phyloP scores from a whole-genome alignment of 768 basidiomycete genomes.

The Termitomyces eurrhizus region DNA sequence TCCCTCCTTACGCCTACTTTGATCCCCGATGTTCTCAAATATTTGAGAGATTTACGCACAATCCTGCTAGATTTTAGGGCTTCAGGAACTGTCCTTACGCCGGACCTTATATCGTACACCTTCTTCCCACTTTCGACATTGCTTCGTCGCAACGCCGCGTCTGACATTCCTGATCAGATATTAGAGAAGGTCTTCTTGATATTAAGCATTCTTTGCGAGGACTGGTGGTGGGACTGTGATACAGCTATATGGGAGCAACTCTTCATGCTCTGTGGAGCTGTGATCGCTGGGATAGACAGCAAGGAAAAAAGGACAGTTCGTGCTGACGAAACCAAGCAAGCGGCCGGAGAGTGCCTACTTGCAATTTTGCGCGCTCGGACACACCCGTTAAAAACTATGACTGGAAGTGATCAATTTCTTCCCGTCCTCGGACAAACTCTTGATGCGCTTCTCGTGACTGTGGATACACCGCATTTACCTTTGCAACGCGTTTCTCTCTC shows the following conservation, averaged over 20 bases:
- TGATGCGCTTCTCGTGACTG: conserved; percentile 60
- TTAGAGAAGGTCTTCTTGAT: conserved; percentile 68
- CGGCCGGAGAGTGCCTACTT: conserved; percentile 65
- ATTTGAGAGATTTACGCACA: conserved; percentile 52
- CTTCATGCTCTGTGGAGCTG: conserved; percentile 68
- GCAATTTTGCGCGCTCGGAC: conserved; percentile 55
- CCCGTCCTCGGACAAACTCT: conserved; percentile 84
- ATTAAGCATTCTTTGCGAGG: conserved; percentile 54
- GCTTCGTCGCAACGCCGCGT: conserved; percentile 68
- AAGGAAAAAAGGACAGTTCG: conserved; percentile 66
- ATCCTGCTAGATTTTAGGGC: conserved; percentile 41
- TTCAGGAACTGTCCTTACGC: conserved; percentile 36
- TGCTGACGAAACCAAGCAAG: conserved; percentile 80
- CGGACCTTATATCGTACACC: conserved; percentile 72
- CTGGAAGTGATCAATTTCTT: conserved; percentile 48
- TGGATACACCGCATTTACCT: conserved; percentile 52
- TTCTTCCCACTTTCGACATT: conserved; percentile 88
- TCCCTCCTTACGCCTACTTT: conserved; percentile 59
- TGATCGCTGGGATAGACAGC: conserved; percentile 59
- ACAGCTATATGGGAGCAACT: conserved; percentile 77
- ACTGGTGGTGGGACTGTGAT: conserved; percentile 88
- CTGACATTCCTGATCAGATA: conserved; percentile 72
- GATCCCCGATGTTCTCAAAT: conserved; percentile 40
- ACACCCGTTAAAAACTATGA: conserved; percentile 39
- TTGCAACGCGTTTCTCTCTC: conserved; percentile 67